Evolutionary conservation across 148 eudicot genomes (phyloP), one percentile per base, ranked within the genome.

Genomic region (Nepenthes gracilis): DNA sequence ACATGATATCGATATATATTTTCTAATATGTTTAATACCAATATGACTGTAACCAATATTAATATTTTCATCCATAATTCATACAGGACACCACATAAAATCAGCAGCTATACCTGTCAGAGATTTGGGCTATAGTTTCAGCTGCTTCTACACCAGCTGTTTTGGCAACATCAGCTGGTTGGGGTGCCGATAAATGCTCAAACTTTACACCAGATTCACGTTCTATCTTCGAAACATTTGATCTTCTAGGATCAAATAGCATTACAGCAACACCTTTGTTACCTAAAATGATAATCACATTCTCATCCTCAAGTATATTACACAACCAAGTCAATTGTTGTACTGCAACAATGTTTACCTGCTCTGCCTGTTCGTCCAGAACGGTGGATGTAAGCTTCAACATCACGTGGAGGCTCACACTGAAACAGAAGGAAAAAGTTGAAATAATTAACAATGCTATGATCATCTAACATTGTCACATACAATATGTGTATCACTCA

Each of bases 341-440:
- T 1, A 12, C 10, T 57, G 14, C 59, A 11, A 35, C 5, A 61
- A 49, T 11, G 43, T 23, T 70, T 60, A 88, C 98, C 98, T 32
- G 96, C 98, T 76, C 98, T 84, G 40, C 98, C 98, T 9, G 98
- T 93, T 53, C 98, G 78, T 55, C 98, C 98, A 65, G 98, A 88
- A 35, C 98, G 96, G 76, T 93, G 98, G 67, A 93, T 93, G 73
- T 93, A 93, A 14, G 79, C 98, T 79, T 93, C 98, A 59, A 88
- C 96, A 79, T 86, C 96, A 62, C 89, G 91, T 35, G 98, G 97
- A 52, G 97, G 96, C 65, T 92, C 97, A 67, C 96, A 85, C 93
- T 86, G 62, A 63, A 32, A 59, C 47, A 47, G 34, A 38, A 70
- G 33, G 23, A 65, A 38, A 59, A 49, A 49, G 12, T 11, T 2